Conservation (phyloP, 1,284 basidiomycete genomes). For the Clitocybe nebularis region DNA sequence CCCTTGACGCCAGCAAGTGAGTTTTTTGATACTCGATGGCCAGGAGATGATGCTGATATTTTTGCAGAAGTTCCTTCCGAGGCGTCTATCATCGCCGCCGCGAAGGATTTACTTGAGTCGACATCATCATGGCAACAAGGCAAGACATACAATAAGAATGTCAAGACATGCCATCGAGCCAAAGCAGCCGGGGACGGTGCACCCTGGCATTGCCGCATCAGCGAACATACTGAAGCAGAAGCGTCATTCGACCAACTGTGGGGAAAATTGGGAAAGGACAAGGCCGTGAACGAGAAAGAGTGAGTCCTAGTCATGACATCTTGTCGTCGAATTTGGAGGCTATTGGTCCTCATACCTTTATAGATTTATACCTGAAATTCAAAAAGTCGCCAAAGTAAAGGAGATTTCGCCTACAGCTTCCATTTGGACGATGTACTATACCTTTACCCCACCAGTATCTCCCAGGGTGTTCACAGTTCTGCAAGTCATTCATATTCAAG, state of each 20-base stretch:
- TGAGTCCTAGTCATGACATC: slow-evolving; percentile 33
- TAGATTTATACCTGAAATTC: slow-evolving; percentile 64
- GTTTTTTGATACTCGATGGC: slow-evolving; percentile 5
- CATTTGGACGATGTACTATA: slow-evolving; percentile 73
- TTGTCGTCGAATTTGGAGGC: too few relatives aligned
- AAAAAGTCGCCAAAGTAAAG: slow-evolving; percentile 60
- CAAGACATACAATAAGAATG: slow-evolving; percentile 53
- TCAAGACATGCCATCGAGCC: slow-evolving; percentile 50
- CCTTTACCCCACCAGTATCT: slow-evolving; percentile 63
- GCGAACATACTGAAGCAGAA: slow-evolving; percentile 59
- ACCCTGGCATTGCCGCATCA: slow-evolving; percentile 63
- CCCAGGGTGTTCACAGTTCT: slow-evolving; percentile 74
- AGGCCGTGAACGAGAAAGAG: slow-evolving; percentile 67
- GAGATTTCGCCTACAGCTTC: slow-evolving; percentile 56
- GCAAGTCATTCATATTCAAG: slow-evolving; percentile 53
- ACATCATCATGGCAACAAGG: slow-evolving; percentile 61
- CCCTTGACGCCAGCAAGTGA: slow-evolving; percentile 41
- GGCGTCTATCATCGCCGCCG: slow-evolving; percentile 51
- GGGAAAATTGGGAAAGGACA: slow-evolving; percentile 60
- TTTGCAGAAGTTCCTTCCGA: slow-evolving; percentile 55
- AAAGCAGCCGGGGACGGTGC: slow-evolving; percentile 53
- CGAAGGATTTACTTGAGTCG: slow-evolving; percentile 50
- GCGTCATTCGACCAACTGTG: slow-evolving; percentile 71
- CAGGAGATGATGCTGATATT: not conserved
- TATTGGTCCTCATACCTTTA: too few relatives aligned